Evolutionary conservation across 805 yeast genomes (phyloP), one percentile per base, ranked within the genome.

Genomic region (Komagataella kurtzmanii): DNA sequence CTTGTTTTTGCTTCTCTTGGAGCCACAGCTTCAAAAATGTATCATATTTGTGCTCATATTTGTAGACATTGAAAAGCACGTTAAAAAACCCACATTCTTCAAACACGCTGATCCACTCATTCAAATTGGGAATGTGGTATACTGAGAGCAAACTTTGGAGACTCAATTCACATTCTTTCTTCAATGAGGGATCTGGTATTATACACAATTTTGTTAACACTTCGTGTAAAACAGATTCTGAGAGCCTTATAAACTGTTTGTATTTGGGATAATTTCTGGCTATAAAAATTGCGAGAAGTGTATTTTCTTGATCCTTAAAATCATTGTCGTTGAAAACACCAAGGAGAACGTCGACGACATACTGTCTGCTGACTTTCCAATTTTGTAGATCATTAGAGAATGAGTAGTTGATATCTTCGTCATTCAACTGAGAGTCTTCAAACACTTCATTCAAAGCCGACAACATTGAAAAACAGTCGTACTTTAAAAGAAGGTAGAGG

Each of bases 251-350:
- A 55, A 87, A 90, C 64, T 91, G 99, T 10, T 79, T 72, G 63
- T 85, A 91, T 61, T 91, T 93, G 2, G 97, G 84, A 55, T 83
- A 80, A 60, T 86, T 90, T 53, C 91, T 66, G 0, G 91, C 86
- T 40, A 91, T 65, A 60, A 91, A 93, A 3, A 88, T 76, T 2
- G 87, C 74, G 49, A 87, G 63, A 50, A 70, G 64, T 3, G 65
- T 60, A 14, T 57, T 56, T 44, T 68, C 70, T 5, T 53, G 53
- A 0, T 56, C 53, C 5, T 65, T 60, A 46, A 71, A 64, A 40
- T 66, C 71, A 51, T 69, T 63, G 4, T 65, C 69, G 2, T 72
- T 71, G 57, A 76, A 74, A 2, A 82, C 65, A 50, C 85, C 86
- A 14, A 87, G 61, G 18, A 91, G 65, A 3, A 87, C 77, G 54